Evolutionary conservation across 139 green algal genomes (phyloP).

Genomic region (Tetradesmus obliquus): DNA sequence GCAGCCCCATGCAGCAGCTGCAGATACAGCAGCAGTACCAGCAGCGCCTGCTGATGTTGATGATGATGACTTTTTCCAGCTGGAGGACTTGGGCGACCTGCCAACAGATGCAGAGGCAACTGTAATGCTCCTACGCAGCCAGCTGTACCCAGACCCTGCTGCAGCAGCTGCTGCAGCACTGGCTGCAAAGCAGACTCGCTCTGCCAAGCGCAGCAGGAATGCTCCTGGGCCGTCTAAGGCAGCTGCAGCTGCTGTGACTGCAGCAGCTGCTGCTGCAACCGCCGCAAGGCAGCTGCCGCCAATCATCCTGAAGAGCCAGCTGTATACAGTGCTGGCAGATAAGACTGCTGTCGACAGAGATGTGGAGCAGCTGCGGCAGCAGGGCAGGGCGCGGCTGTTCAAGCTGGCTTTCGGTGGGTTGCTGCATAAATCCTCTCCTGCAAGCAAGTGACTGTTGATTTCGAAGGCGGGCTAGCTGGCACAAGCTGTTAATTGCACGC

Average conservation of each 20-base stretch:
- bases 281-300: conserved; percentile 16
- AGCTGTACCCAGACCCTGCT: conserved; percentile 33
- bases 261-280: conserved; percentile 30
- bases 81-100: background rate
- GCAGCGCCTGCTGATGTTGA: background rate
- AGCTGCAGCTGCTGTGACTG: conserved; percentile 9
- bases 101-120: conserved; percentile 37
- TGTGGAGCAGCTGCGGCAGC: conserved; percentile 12
- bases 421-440: background rate
- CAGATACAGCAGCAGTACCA: background rate
- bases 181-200: background rate
- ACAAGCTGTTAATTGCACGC: too few relatives aligned
- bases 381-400: conserved; percentile 17
- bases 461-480: too few relatives aligned
- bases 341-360: conserved; percentile 39
- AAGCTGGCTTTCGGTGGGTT: conserved; percentile 3
- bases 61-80: background rate
- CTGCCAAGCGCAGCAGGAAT: background rate
- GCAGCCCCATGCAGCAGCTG: background rate
- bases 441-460: too few relatives aligned
- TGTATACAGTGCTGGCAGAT: conserved; percentile 41
- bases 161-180: conserved; percentile 28
- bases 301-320: conserved; percentile 30
- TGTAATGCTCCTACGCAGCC: conserved; percentile 12
- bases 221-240: conserved; percentile 17